phyloP scores from a whole-genome alignment of 2,329 filamentous ascomycete genomes.

The Didymella lethalis region DNA sequence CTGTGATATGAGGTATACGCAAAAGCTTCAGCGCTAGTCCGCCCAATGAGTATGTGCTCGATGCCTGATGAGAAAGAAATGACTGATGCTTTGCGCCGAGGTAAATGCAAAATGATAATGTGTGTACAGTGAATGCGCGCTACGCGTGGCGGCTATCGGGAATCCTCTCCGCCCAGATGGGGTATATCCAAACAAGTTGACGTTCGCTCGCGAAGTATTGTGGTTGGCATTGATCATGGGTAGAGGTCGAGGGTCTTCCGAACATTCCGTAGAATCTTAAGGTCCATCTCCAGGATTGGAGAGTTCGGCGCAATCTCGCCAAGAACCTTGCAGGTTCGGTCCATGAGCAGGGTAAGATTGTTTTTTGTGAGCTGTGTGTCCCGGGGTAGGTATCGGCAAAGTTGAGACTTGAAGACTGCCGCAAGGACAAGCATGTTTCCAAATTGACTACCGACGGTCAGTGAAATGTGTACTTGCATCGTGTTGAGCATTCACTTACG shows the following conservation, averaged over 20 bases:
- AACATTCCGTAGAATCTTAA: slow-evolving; percentile 70
- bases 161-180: slow-evolving; percentile 11
- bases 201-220: slow-evolving; percentile 8
- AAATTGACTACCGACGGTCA: slow-evolving; percentile 75
- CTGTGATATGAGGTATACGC: slow-evolving; percentile 22
- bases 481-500: slow-evolving; percentile 31
- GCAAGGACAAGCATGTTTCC: slow-evolving; percentile 92
- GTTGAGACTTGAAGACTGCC: slow-evolving; percentile 73
- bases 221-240: slow-evolving; percentile 7
- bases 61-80: slow-evolving; percentile 21
- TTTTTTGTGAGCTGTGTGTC: slow-evolving; percentile 36
- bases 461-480: slow-evolving; percentile 1
- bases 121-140: slow-evolving; percentile 20
- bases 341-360: slow-evolving; percentile 38
- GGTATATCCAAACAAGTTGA: slow-evolving; percentile 22
- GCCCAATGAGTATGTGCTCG: slow-evolving; percentile 33
- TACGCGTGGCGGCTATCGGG: slow-evolving; percentile 14
- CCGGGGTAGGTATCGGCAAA: slow-evolving; percentile 43
- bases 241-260: slow-evolving; percentile 31
- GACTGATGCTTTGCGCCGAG: slow-evolving; percentile 24
- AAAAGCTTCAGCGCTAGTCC: slow-evolving; percentile 38
- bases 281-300: slow-evolving; percentile 76
- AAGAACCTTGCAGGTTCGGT: slow-evolving; percentile 76
- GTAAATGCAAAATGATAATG: slow-evolving; percentile 23
- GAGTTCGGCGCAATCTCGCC: slow-evolving; percentile 73